Conservation (phyloP, 1,284 basidiomycete species). For the Chalciporus sp. region DNA sequence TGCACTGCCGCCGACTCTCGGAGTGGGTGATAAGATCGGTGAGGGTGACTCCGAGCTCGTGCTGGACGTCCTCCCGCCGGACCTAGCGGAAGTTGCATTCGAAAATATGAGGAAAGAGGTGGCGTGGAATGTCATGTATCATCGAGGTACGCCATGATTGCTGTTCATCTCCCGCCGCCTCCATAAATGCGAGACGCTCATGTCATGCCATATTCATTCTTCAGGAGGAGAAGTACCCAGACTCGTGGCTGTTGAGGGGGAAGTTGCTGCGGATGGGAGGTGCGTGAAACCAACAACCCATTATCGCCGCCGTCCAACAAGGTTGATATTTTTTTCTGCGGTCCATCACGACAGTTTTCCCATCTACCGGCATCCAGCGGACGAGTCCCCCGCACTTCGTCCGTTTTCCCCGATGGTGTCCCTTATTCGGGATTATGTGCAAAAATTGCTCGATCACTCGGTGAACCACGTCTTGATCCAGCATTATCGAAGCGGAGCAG, state of each 20-base stretch:
- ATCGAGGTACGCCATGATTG: slow-evolving; percentile 51
- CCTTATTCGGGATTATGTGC: slow-evolving; percentile 60
- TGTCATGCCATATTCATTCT: slow-evolving; percentile 8
- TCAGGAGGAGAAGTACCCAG: slow-evolving; percentile 76
- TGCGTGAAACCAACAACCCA: slow-evolving; percentile 26
- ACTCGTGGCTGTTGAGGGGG: slow-evolving; percentile 71
- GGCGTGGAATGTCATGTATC: slow-evolving; percentile 69
- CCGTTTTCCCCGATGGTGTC: slow-evolving; percentile 69
- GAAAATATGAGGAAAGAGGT: slow-evolving; percentile 62
- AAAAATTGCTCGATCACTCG: slow-evolving; percentile 54
- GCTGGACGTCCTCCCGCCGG: slow-evolving; percentile 53
- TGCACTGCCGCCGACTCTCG: slow-evolving; percentile 31
- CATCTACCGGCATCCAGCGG: slow-evolving; percentile 76
- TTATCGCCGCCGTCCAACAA: slow-evolving; percentile 4
- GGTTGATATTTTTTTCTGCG: slow-evolving; percentile 4
- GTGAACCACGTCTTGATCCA: slow-evolving; percentile 82
- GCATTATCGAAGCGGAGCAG: slow-evolving; percentile 70
- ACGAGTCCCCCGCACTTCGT: slow-evolving; percentile 65
- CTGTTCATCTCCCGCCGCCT: neutral
- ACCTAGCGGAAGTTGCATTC: slow-evolving; percentile 57
- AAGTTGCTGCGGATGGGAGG: slow-evolving; percentile 64
- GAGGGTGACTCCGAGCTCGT: slow-evolving; percentile 67
- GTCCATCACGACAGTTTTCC: slow-evolving; percentile 53
- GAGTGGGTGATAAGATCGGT: slow-evolving; percentile 49
- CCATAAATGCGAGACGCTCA: slow-evolving; percentile 5